phyloP scores from a whole-genome alignment of 495 filamentous ascomycete species.

The Podospora didyma region DNA sequence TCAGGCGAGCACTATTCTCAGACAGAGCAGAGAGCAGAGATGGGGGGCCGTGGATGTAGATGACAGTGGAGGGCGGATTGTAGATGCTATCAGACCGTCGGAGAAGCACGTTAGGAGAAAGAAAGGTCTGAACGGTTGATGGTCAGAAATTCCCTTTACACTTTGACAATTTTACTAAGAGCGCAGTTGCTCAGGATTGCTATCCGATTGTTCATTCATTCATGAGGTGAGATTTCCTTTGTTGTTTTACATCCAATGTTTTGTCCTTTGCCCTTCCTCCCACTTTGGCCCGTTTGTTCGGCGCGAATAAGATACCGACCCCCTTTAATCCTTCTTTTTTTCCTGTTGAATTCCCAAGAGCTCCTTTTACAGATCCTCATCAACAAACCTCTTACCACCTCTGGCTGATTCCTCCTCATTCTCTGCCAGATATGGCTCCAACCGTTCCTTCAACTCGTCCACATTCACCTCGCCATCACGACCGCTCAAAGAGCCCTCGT shows the following conservation, averaged over 20 bases:
- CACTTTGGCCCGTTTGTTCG: background rate
- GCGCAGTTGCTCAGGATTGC: background rate
- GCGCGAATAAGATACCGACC: background rate
- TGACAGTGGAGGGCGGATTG: conserved; percentile 19
- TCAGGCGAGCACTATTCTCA: background rate
- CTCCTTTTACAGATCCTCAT: conserved; percentile 17
- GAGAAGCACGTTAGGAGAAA: background rate
- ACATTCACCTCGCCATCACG: conserved; percentile 17
- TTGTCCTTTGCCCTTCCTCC: background rate
- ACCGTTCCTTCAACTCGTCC: conserved; percentile 22
- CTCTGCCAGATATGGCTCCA: conserved; percentile 24
- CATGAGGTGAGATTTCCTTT: background rate
- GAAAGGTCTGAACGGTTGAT: background rate
- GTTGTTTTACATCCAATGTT: background rate
- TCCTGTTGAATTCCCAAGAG: too few relatives aligned
- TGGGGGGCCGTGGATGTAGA: conserved; percentile 39
- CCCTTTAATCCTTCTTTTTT: too few relatives aligned
- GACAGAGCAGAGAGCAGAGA: conserved; percentile 36
- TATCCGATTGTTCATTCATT: background rate
- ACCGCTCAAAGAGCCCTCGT: conserved; percentile 11
- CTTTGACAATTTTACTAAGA: background rate
- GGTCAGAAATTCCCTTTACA: too few relatives aligned
- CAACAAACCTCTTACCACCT: background rate
- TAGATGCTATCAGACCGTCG: conserved; percentile 16
- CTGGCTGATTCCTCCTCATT: conserved; percentile 10